A percentile compares a stretch with the other conserved stretches of the same genome.
phyloP scores from a whole-genome alignment of 495 filamentous ascomycete species.

The Neurospora tetraspora region DNA sequence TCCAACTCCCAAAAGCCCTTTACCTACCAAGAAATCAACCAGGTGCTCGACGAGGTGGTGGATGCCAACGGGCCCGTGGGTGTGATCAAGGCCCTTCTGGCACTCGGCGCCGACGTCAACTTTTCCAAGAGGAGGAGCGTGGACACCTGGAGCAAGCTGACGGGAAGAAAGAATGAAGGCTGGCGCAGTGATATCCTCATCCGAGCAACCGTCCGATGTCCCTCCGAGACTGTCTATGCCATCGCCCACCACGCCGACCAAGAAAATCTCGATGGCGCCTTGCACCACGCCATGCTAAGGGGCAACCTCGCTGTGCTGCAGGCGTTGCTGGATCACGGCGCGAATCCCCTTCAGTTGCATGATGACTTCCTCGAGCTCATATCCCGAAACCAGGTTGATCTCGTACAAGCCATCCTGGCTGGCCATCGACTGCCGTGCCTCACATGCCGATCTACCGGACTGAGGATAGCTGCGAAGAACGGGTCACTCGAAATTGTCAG shows the following conservation, averaged over 20 bases:
- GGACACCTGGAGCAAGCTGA: slow-evolving; percentile 13
- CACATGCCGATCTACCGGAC: slow-evolving; percentile 18
- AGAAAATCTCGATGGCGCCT: slow-evolving; percentile 19
- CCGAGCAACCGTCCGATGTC: slow-evolving; percentile 16
- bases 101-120: slow-evolving; percentile 24
- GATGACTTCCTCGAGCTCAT: slow-evolving; percentile 22
- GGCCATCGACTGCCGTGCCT: slow-evolving; percentile 22
- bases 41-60: slow-evolving; percentile 18
- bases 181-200: slow-evolving; percentile 18
- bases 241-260: slow-evolving; percentile 23
- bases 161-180: slow-evolving; percentile 6
- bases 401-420: slow-evolving; percentile 15
- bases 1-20: slow-evolving; percentile 7
- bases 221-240: slow-evolving; percentile 15
- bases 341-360: slow-evolving; percentile 17
- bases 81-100: slow-evolving; percentile 17
- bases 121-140: slow-evolving; percentile 14
- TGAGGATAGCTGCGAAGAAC: slow-evolving; percentile 22
- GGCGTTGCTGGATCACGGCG: slow-evolving; percentile 19
- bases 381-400: slow-evolving; percentile 9
- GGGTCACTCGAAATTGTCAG: slow-evolving; percentile 10
- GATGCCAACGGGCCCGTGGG: slow-evolving; percentile 18
- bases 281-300: slow-evolving; percentile 19
- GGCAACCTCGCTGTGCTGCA: slow-evolving; percentile 14
- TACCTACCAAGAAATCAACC: slow-evolving; percentile 20